These are phyloP conservation scores for Colletotrichum truncatum DNA, from an alignment of 2,329 filamentous ascomycete genomes.

Conservation along the genomic window DNA sequence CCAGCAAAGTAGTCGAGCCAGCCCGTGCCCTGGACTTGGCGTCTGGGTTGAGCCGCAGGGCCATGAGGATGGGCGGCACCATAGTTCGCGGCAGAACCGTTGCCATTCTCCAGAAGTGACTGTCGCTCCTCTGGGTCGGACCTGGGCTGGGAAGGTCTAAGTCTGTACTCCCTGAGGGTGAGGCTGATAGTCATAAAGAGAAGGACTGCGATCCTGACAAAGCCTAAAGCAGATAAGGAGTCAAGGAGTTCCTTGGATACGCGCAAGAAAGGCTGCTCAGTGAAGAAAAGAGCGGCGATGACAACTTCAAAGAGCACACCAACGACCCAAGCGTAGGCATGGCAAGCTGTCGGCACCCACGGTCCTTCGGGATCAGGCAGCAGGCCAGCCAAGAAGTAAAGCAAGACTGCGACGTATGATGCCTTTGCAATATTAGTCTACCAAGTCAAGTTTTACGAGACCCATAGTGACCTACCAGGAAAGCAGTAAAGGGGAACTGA, in stretches of 20 bases:
- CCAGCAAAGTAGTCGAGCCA: conserved; percentile 58
- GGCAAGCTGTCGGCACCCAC: conserved; percentile 48
- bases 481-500: conserved; percentile 50
- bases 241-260: conserved; percentile 40
- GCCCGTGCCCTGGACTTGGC: conserved; percentile 43
- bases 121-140: conserved; percentile 46
- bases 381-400: conserved; percentile 52
- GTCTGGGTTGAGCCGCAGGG: conserved; percentile 31
- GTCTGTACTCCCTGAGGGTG: conserved; percentile 40
- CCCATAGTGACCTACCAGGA: conserved; percentile 40
- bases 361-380: conserved; percentile 54
- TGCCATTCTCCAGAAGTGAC: conserved; percentile 50
- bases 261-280: conserved; percentile 39
- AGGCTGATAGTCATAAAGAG: conserved; percentile 45
- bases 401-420: conserved; percentile 49
- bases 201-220: conserved; percentile 43
- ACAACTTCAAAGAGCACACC: conserved; percentile 45
- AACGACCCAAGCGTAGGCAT: conserved; percentile 47
- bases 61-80: conserved; percentile 32
- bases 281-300: conserved; percentile 44
- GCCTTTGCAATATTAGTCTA: conserved; percentile 37
- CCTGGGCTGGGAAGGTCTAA: conserved; percentile 36
- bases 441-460: not conserved
- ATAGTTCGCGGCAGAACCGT: conserved; percentile 39
- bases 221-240: conserved; percentile 39